phyloP scores from a whole-genome alignment of 768 basidiomycete genomes.

The Hydnomerulius pinastri region DNA sequence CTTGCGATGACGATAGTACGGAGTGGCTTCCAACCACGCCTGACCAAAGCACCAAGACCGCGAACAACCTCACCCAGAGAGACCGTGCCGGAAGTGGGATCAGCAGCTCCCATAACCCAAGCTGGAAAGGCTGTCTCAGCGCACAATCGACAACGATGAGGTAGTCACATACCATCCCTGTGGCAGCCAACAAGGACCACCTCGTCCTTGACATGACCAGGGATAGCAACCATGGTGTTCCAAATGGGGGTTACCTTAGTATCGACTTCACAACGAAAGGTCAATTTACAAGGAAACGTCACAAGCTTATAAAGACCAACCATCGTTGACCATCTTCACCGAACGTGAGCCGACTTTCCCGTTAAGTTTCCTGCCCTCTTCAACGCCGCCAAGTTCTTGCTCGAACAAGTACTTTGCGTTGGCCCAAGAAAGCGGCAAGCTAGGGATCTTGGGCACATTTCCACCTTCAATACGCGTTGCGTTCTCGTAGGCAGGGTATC shows the following conservation, averaged over 20 bases:
- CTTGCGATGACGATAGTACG: slow-evolving; percentile 74
- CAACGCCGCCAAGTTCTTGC: slow-evolving; percentile 48
- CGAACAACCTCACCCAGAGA: slow-evolving; percentile 56
- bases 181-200: slow-evolving; percentile 87
- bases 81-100: slow-evolving; percentile 59
- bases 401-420: slow-evolving; percentile 73
- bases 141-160: background rate
- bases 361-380: slow-evolving; percentile 42
- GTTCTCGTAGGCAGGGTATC: slow-evolving; percentile 83
- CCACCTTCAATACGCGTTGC: slow-evolving; percentile 59
- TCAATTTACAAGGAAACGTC: background rate
- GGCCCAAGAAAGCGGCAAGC: slow-evolving; percentile 86
- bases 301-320: slow-evolving; percentile 29
- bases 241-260: slow-evolving; percentile 85
- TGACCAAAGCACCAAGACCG: slow-evolving; percentile 52
- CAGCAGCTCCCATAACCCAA: slow-evolving; percentile 52
- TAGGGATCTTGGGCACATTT: slow-evolving; percentile 77
- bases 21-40: slow-evolving; percentile 66
- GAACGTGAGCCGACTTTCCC: slow-evolving; percentile 50
- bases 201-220: slow-evolving; percentile 82
- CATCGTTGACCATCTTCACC: slow-evolving; percentile 57
- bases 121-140: slow-evolving; percentile 12
- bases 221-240: slow-evolving; percentile 85
- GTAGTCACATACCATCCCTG: slow-evolving; percentile 65
- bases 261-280: slow-evolving; percentile 49